Conservation (phyloP, 306 rosid genomes). For the Rubus idaeus region DNA sequence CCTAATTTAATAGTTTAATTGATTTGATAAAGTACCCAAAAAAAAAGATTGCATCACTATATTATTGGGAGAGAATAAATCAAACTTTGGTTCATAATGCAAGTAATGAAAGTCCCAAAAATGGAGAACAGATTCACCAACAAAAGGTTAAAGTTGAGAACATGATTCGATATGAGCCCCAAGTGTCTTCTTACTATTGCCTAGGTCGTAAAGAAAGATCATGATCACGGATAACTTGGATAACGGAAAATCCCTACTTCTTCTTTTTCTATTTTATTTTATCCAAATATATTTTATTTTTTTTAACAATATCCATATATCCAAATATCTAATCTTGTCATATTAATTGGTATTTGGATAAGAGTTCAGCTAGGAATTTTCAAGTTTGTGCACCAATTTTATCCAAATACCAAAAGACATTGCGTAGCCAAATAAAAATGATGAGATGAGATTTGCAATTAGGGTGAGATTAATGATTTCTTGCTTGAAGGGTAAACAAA, state of each 20-base stretch:
- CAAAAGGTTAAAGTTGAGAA: neutral
- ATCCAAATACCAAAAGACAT: neutral
- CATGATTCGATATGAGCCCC: neutral
- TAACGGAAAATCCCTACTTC: neutral
- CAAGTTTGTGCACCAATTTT: neutral
- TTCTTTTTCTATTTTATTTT: neutral
- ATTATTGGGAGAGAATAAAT: no score
- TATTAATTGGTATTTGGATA: no score
- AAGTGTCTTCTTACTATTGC: neutral
- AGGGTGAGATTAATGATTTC: neutral
- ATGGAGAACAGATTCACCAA: neutral
- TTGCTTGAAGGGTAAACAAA: neutral
- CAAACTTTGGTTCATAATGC: neutral
- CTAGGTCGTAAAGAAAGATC: neutral
- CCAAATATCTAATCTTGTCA: neutral
- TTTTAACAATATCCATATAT: neutral
- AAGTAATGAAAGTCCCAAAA: neutral
- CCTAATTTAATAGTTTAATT: no score
- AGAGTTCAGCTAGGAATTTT: neutral
- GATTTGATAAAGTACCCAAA: no score
- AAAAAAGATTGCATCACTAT: no score
- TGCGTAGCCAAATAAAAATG: no score
- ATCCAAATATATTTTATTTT: neutral
- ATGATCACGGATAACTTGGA: neutral
- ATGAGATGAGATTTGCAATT: neutral